Evolutionary conservation across 176 grass and related monocot species (phyloP).

Genomic region (Panicum miliaceum): DNA sequence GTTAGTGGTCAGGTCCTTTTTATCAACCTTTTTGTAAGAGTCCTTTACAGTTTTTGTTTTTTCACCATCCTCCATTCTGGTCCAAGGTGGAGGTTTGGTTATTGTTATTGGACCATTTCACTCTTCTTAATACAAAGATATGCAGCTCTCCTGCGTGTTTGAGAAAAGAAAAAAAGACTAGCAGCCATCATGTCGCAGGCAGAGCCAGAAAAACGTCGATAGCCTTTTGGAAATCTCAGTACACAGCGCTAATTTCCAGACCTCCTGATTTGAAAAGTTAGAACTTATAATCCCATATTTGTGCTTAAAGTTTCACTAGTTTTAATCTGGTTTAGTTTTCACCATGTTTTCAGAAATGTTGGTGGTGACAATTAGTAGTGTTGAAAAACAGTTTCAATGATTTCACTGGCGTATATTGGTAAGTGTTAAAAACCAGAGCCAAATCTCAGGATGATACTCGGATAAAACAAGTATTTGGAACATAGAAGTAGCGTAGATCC

Average conservation of each 20-base stretch:
- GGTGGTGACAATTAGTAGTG: background rate
- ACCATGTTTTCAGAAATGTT: background rate
- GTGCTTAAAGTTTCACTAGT: background rate
- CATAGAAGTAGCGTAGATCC: conserved; percentile 12
- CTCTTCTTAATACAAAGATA: too few relatives aligned
- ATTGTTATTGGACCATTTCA: too few relatives aligned
- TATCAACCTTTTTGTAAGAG: too few relatives aligned
- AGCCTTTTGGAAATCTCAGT: background rate
- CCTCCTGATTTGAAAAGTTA: background rate
- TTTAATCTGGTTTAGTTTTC: background rate
- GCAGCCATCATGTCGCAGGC: background rate
- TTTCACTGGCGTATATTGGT: conserved; percentile 25
- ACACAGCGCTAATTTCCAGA: background rate
- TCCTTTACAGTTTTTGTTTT: too few relatives aligned
- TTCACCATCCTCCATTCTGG: too few relatives aligned
- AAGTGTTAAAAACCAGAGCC: background rate
- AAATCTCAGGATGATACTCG: background rate
- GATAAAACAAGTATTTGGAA: conserved; percentile 1
- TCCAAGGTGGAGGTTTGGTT: too few relatives aligned
- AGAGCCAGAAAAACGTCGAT: background rate
- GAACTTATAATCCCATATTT: background rate
- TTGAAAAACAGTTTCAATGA: conserved; percentile 6
- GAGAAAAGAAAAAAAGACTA: too few relatives aligned
- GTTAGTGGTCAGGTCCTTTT: too few relatives aligned
- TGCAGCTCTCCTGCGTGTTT: too few relatives aligned